These are phyloP conservation scores for Aspergillus hiratsukae DNA, from an alignment of 2,329 filamentous ascomycete species.

Conservation along the genomic window DNA sequence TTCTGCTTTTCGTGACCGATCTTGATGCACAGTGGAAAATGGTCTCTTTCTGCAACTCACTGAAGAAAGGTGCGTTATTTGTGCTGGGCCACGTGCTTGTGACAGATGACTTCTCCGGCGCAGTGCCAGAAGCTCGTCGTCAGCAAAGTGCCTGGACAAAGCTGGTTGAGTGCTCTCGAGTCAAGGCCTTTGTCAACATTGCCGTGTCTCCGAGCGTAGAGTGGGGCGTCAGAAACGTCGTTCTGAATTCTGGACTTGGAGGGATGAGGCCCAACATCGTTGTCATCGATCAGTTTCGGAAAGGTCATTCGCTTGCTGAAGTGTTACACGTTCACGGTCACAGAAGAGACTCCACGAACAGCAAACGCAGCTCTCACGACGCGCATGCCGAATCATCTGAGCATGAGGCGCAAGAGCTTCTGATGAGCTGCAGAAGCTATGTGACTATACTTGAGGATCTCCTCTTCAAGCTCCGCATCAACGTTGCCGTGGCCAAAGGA, in stretches of 20 bases:
- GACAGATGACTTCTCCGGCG: conserved; percentile 71
- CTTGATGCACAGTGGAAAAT: conserved; percentile 75
- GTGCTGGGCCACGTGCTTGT: conserved; percentile 86
- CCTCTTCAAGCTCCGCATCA: conserved; percentile 70
- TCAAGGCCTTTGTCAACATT: conserved; percentile 87
- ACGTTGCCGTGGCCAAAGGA: conserved; percentile 78
- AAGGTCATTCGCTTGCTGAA: conserved; percentile 53
- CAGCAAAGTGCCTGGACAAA: conserved; percentile 81
- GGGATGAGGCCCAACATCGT: conserved; percentile 89
- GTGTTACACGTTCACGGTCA: conserved; percentile 48
- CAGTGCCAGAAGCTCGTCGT: conserved; percentile 73
- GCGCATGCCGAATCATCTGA: conserved; percentile 49
- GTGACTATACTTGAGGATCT: conserved; percentile 80
- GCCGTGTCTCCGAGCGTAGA: conserved; percentile 76
- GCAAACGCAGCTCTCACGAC: conserved; percentile 16
- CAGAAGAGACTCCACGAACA: conserved; percentile 14
- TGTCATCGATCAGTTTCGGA: conserved; percentile 69
- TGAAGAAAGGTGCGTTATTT: conserved; percentile 83
- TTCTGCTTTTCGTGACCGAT: conserved; percentile 77
- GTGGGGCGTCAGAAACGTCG: conserved; percentile 80
- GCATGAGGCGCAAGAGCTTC: conserved; percentile 61
- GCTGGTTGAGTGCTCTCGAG: conserved; percentile 78
- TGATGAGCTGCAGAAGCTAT: conserved; percentile 68
- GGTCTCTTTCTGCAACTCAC: conserved; percentile 85
- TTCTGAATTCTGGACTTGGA: conserved; percentile 74